Conservation (phyloP, 2,329 filamentous ascomycete species). For the Stagonosporopsis tanaceti region DNA sequence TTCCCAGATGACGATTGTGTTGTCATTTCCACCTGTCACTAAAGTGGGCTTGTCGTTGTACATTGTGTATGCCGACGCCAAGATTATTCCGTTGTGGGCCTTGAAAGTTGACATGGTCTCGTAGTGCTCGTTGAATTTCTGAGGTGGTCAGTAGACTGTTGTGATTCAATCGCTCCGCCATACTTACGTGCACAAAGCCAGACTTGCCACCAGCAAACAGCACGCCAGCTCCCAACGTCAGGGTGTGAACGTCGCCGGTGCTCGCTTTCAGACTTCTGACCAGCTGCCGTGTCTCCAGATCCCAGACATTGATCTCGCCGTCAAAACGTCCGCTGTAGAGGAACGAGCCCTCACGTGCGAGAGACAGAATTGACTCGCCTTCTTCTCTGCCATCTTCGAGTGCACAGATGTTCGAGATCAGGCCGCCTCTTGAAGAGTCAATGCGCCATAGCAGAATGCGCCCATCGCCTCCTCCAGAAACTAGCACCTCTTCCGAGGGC, state of each 20-base stretch:
- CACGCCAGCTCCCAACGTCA: slow-evolving; percentile 84
- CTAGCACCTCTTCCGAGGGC: slow-evolving; percentile 77
- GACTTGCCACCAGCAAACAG: slow-evolving; percentile 90
- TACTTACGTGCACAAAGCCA: slow-evolving; percentile 77
- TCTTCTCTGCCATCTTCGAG: slow-evolving; percentile 66
- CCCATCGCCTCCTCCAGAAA: slow-evolving; percentile 93
- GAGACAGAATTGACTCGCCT: slow-evolving; percentile 73
- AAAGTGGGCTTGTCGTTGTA: slow-evolving; percentile 80
- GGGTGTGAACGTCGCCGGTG: slow-evolving; percentile 81
- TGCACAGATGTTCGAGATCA: slow-evolving; percentile 73
- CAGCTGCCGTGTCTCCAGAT: slow-evolving; percentile 91
- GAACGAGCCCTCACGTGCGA: slow-evolving; percentile 89
- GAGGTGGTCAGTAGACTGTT: not conserved
- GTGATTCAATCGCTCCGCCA: fast-evolving
- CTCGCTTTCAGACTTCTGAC: slow-evolving; percentile 85
- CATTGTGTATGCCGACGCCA: slow-evolving; percentile 80
- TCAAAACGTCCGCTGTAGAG: slow-evolving; percentile 89
- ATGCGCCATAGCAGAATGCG: slow-evolving; percentile 94
- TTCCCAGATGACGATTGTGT: slow-evolving; percentile 88
- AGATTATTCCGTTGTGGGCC: slow-evolving; percentile 85
- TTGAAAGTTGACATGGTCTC: slow-evolving; percentile 80
- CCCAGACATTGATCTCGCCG: slow-evolving; percentile 94
- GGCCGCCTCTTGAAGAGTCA: slow-evolving; percentile 64
- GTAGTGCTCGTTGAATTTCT: slow-evolving; percentile 83
- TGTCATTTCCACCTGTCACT: slow-evolving; percentile 93